Conservation (phyloP, 2,329 filamentous ascomycete genomes). For the Aspergillus niger region DNA sequence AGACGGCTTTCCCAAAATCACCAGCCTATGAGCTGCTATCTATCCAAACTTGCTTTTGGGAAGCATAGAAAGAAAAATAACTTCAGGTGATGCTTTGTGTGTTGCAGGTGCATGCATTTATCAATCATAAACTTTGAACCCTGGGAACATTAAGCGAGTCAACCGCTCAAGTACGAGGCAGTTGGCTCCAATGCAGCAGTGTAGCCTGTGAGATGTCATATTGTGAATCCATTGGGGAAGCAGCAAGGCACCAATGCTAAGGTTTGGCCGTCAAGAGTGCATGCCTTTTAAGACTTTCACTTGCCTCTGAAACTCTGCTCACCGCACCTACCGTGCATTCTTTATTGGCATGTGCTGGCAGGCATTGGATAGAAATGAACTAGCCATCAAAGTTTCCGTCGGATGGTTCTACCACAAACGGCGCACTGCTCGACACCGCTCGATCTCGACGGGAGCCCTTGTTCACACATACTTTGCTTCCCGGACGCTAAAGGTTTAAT, state of each 20-base stretch:
- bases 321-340: constrained; percentile 22
- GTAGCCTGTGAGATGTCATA: constrained; percentile 21
- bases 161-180: constrained; percentile 6
- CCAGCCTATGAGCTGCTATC: background rate
- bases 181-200: background rate
- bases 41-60: background rate
- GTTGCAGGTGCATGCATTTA: constrained; percentile 15
- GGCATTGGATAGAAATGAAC: constrained; percentile 8
- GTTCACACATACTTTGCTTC: background rate
- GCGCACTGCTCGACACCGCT: constrained; percentile 7
- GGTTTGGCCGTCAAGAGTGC: constrained; percentile 6
- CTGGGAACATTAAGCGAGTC: background rate
- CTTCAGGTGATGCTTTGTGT: background rate
- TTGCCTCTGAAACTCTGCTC: constrained; percentile 12
- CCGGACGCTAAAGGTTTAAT: background rate
- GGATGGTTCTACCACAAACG: constrained; percentile 5
- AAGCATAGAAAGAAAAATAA: background rate
- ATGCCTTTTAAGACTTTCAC: constrained; percentile 7
- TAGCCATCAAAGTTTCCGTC: constrained; percentile 7
- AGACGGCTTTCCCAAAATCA: too few species aligned
- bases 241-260: constrained; percentile 15
- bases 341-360: constrained; percentile 19
- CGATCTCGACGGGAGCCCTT: constrained; percentile 1
- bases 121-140: constrained; percentile 13
- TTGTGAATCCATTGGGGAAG: constrained; percentile 6